These are phyloP conservation scores for Trametes polyzona DNA, from an alignment of 1,284 basidiomycete species.

Conservation along the genomic window DNA sequence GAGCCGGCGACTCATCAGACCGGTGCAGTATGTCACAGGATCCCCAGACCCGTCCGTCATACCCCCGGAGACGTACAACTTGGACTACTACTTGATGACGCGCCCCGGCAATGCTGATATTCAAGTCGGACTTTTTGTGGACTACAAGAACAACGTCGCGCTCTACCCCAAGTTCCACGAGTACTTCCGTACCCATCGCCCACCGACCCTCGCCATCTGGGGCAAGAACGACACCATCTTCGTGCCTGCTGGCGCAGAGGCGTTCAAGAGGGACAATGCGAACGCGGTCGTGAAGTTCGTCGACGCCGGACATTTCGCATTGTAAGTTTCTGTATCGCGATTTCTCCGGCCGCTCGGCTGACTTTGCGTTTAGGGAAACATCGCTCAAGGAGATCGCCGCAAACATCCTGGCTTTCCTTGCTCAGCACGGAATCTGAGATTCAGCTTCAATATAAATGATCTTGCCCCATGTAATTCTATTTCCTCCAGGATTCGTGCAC, in stretches of 20 bases:
- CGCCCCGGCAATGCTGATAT: conserved; percentile 43
- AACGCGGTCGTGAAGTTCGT: conserved; percentile 45
- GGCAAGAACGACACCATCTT: conserved; percentile 51
- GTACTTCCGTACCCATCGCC: conserved; percentile 44
- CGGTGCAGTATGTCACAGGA: conserved; percentile 40
- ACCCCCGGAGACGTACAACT: conserved; percentile 43
- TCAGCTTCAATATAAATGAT: too few relatives aligned
- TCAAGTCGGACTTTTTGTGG: conserved; percentile 48
- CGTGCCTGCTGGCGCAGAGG: conserved; percentile 47
- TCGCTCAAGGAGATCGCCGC: neutral
- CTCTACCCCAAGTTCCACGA: conserved; percentile 50
- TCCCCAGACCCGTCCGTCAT: conserved; percentile 38
- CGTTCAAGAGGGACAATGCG: conserved; percentile 44
- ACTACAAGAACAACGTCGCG: conserved; percentile 48
- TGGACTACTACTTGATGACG: conserved; percentile 46
- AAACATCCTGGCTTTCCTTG: neutral
- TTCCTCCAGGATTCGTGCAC: too few relatives aligned
- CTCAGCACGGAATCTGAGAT: neutral
- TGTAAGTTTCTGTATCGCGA: conserved; percentile 36
- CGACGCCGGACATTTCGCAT: conserved; percentile 51
- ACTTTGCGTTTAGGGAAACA: neutral
- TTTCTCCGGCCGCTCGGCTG: neutral
- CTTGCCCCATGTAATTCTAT: too few relatives aligned
- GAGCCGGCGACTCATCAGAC: too few relatives aligned
- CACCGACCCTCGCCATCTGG: conserved; percentile 52